These are phyloP conservation scores for Dunaliella salina DNA, from an alignment of 163 green algal genomes.

Conservation along the genomic window DNA sequence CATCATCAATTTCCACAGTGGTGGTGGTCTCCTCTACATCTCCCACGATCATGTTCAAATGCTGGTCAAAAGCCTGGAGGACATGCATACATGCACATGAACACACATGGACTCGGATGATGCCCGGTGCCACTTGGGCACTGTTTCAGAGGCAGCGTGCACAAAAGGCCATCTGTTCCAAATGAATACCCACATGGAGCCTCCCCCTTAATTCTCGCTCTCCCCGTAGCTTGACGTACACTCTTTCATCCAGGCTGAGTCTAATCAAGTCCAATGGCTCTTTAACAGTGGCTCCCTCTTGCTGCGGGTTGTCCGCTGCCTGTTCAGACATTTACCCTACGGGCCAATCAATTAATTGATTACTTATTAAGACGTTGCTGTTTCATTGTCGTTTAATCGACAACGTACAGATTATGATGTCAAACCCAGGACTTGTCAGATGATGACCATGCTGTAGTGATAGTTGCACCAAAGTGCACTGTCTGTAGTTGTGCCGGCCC, in stretches of 20 bases:
- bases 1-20: conserved; percentile 93
- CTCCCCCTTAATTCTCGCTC: conserved; percentile 89
- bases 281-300: conserved; percentile 84
- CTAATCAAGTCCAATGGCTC: conserved; percentile 95
- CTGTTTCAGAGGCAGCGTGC: background rate
- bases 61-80: conserved; percentile 96
- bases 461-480: too few species aligned
- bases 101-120: background rate
- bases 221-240: conserved; percentile 95
- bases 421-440: too few species aligned
- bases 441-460: too few species aligned
- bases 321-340: too few species aligned
- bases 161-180: background rate
- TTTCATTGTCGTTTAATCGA: too few species aligned
- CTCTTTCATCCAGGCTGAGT: conserved; percentile 86
- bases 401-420: too few species aligned
- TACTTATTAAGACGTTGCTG: too few species aligned
- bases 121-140: background rate
- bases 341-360: too few species aligned
- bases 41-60: conserved; percentile 99
- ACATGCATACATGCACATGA: background rate
- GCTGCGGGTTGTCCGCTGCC: conserved; percentile 18
- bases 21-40: conserved; percentile 98
- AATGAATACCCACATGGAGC: conserved; percentile 77
- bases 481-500: background rate